phyloP scores from a whole-genome alignment of 768 basidiomycete genomes.

The Phylloporus sp. region DNA sequence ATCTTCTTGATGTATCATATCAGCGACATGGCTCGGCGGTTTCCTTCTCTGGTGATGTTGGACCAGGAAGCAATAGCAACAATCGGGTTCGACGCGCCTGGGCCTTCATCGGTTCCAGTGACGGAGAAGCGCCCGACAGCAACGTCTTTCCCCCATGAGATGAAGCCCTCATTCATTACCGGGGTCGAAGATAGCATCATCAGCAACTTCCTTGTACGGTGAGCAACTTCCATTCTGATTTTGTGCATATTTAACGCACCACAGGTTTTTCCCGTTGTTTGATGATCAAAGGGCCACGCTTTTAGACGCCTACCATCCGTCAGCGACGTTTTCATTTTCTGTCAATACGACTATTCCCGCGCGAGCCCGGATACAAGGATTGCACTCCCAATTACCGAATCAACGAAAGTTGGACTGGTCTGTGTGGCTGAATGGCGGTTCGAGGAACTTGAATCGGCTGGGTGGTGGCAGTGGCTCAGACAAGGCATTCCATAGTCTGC shows the following conservation, averaged over 20 bases:
- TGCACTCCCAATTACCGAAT: constrained; percentile 68
- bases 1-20: constrained; percentile 7
- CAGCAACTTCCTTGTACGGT: constrained; percentile 76
- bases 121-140: constrained; percentile 45
- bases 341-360: constrained; percentile 78
- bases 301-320: constrained; percentile 69
- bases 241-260: constrained; percentile 3
- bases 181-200: constrained; percentile 68
- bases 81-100: constrained; percentile 74
- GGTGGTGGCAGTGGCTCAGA: constrained; percentile 54
- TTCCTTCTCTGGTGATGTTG: constrained; percentile 75
- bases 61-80: constrained; percentile 74
- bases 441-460: constrained; percentile 74
- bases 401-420: constrained; percentile 81
- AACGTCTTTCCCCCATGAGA: constrained; percentile 73
- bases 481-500: constrained; percentile 59
- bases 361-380: constrained; percentile 69
- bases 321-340: constrained; percentile 89
- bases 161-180: constrained; percentile 67
- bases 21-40: constrained; percentile 78
- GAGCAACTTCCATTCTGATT: constrained; percentile 26
- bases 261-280: constrained; percentile 79
- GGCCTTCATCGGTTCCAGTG: constrained; percentile 40
- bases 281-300: constrained; percentile 71
- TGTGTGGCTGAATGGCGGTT: constrained; percentile 58